Percentiles rank a stretch among this genome's conserved stretches.
Conservation (phyloP, 352 stramenopile genomes). For the Achlya hypogyna region DNA sequence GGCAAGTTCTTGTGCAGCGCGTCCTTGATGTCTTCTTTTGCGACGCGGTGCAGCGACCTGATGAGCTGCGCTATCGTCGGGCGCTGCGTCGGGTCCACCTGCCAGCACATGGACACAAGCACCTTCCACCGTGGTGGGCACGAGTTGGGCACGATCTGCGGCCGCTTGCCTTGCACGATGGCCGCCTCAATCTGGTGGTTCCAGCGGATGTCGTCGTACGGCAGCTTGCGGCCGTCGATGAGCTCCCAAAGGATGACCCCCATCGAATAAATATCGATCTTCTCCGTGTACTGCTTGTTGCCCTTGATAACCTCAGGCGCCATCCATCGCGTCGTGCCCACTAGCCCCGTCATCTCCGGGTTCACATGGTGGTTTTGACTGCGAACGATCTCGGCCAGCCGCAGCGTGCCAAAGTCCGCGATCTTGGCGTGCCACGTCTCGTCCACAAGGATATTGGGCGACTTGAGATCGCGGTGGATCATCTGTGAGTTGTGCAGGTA, state of each 20-base stretch:
- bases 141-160: conserved; percentile 50
- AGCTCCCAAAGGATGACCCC: conserved; percentile 84
- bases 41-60: conserved; percentile 65
- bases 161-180: conserved; percentile 58
- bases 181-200: conserved; percentile 82
- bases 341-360: conserved; percentile 73
- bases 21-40: conserved; percentile 42
- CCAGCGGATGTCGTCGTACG: conserved; percentile 74
- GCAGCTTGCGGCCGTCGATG: conserved; percentile 62
- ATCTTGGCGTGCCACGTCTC: conserved; percentile 87
- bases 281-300: conserved; percentile 79
- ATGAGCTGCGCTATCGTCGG: conserved; percentile 85
- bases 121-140: conserved; percentile 72
- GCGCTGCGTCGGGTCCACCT: conserved; percentile 62
- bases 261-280: conserved; percentile 86
- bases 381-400: conserved; percentile 80
- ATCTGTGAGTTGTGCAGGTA: conserved; percentile 87
- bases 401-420: conserved; percentile 81
- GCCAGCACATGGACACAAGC: conserved; percentile 76
- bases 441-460: conserved; percentile 82
- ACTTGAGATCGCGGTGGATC: conserved; percentile 89
- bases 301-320: conserved; percentile 82
- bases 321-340: conserved; percentile 86
- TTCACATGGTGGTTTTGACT: conserved; percentile 39
- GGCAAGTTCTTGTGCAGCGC: neutral